A percentile compares a stretch with the other conserved stretches of the same genome.
Conservation (phyloP, 2,329 filamentous ascomycete genomes). For the Nemania sp. region DNA sequence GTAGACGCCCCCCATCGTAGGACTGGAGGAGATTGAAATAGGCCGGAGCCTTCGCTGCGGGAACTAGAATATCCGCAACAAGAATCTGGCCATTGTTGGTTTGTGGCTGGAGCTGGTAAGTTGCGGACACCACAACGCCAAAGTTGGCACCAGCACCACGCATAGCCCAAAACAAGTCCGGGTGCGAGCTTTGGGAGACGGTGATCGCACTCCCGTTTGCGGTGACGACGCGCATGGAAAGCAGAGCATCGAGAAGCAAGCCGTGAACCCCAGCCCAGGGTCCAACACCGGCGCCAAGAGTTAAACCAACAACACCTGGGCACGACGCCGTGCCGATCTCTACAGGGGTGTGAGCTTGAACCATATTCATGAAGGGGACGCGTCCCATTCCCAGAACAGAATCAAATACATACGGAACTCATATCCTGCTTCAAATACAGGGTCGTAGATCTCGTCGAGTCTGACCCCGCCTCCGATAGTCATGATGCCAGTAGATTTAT, state of each 20-base stretch:
- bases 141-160: slow-evolving; percentile 34
- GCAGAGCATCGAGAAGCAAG: slow-evolving; percentile 27
- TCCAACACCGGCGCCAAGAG: slow-evolving; percentile 25
- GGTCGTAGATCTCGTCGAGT: background rate
- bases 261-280: slow-evolving; percentile 9
- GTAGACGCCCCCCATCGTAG: too few species aligned
- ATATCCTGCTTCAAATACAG: slow-evolving; percentile 3
- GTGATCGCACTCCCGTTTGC: slow-evolving; percentile 17
- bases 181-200: slow-evolving; percentile 17
- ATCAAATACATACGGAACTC: slow-evolving; percentile 4
- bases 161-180: slow-evolving; percentile 34
- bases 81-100: slow-evolving; percentile 11
- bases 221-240: slow-evolving; percentile 30
- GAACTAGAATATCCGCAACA: background rate
- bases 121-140: slow-evolving; percentile 31
- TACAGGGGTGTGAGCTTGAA: slow-evolving; percentile 3
- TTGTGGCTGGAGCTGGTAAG: slow-evolving; percentile 20
- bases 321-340: slow-evolving; percentile 14
- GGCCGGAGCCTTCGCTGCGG: background rate
- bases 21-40: slow-evolving; percentile 4
- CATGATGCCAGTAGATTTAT: background rate
- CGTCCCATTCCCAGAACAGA: too few species aligned
- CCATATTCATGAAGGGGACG: background rate
- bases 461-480: background rate
- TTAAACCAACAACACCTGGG: slow-evolving; percentile 25